These are phyloP conservation scores for Penicillium sp. DNA, from an alignment of 2,329 filamentous ascomycete genomes.

Conservation along the genomic window DNA sequence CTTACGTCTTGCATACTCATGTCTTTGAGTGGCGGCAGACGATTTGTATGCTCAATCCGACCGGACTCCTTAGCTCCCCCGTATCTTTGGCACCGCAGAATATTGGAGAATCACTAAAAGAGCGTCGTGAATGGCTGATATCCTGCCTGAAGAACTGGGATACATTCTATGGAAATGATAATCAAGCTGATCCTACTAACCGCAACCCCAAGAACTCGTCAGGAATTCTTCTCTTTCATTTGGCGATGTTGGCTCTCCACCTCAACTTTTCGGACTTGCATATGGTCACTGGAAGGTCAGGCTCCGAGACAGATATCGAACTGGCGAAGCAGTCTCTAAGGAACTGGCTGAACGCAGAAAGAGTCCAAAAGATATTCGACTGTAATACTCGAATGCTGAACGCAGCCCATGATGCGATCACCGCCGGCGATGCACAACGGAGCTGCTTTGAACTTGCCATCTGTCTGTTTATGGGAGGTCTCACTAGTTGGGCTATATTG, in stretches of 20 bases:
- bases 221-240: background rate
- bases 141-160: background rate
- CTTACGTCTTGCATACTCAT: slow-evolving; percentile 4
- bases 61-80: background rate
- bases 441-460: background rate
- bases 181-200: background rate
- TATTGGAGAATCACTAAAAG: background rate
- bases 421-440: background rate
- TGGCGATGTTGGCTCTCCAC: background rate
- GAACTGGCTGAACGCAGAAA: background rate
- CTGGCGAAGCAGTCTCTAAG: background rate
- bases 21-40: slow-evolving; percentile 9
- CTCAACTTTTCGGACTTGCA: background rate
- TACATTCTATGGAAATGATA: background rate
- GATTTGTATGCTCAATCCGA: slow-evolving; percentile 10
- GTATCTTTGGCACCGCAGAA: background rate
- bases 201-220: background rate
- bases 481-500: background rate
- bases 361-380: background rate
- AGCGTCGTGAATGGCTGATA: background rate
- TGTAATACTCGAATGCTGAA: background rate
- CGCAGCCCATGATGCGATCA: background rate
- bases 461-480: background rate
- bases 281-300: background rate
- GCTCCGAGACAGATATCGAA: background rate